A percentile compares a stretch with the other conserved stretches of the same genome.
These are phyloP conservation scores for Trichocomaceae sp. DNA, from an alignment of 2,329 filamentous ascomycete genomes.

Conservation along the genomic window DNA sequence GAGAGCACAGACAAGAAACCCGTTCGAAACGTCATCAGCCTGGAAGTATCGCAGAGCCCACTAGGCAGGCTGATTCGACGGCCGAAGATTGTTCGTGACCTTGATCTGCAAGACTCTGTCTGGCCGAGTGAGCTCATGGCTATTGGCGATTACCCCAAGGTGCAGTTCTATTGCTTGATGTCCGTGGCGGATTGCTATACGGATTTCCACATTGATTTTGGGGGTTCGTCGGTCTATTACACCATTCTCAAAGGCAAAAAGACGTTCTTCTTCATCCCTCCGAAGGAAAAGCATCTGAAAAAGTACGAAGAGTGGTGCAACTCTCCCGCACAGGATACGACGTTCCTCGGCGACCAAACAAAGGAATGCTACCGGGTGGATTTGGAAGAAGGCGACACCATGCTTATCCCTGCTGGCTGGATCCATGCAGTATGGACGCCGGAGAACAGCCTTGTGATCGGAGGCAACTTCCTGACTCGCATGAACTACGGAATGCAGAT, in stretches of 20 bases:
- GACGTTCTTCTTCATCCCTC: conserved; percentile 65
- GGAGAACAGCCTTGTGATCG: conserved; percentile 62
- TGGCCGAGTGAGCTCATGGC: conserved; percentile 48
- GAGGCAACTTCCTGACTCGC: conserved; percentile 62
- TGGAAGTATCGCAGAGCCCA: conserved; percentile 60
- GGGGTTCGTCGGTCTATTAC: conserved; percentile 64
- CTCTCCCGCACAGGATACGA: conserved; percentile 59
- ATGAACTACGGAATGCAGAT: conserved; percentile 63
- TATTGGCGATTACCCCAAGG: conserved; percentile 53
- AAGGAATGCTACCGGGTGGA: conserved; percentile 63
- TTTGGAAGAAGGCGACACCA: conserved; percentile 60
- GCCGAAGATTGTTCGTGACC: conserved; percentile 59
- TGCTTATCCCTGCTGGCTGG: conserved; percentile 66
- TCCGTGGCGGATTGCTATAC: conserved; percentile 65
- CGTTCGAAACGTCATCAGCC: conserved; percentile 62
- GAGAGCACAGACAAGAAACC: conserved; percentile 53
- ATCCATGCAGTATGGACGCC: conserved; percentile 68
- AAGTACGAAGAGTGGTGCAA: conserved; percentile 67
- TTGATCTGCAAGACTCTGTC: conserved; percentile 48
- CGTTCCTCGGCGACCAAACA: conserved; percentile 57
- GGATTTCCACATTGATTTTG: conserved; percentile 67
- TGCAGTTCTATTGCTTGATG: conserved; percentile 65
- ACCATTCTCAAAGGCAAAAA: conserved; percentile 64
- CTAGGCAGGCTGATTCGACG: conserved; percentile 57
- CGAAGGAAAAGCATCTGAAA: conserved; percentile 61